Percentiles rank a stretch among this genome's conserved stretches.
Evolutionary conservation across 2,329 filamentous ascomycete species (phyloP).

Genomic region (Cadophora sp.): DNA sequence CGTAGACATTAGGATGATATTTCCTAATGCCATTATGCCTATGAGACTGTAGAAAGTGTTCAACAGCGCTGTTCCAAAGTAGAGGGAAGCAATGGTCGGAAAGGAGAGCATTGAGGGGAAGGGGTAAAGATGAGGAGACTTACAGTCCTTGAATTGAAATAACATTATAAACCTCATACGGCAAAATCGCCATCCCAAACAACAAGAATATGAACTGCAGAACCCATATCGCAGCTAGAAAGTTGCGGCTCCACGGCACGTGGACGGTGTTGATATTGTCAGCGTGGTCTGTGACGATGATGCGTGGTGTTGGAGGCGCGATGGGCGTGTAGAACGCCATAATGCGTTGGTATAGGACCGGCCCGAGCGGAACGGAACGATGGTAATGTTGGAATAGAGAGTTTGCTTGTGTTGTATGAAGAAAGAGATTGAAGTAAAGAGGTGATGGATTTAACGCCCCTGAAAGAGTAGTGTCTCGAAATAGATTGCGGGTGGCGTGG

Average conservation of each 20-base stretch:
- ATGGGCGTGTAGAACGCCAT: conserved; percentile 11
- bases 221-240: conserved; percentile 13
- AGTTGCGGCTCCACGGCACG: conserved; percentile 10
- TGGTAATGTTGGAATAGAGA: neutral
- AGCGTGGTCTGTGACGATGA: conserved; percentile 7
- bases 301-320: neutral
- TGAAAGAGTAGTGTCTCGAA: conserved; percentile 6
- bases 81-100: too few relatives aligned
- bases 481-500: conserved; percentile 12
- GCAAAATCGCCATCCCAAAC: conserved; percentile 1
- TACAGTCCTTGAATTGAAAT: neutral
- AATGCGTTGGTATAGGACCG: neutral
- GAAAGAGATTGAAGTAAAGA: conserved; percentile 3
- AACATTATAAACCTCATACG: neutral
- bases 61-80: too few relatives aligned
- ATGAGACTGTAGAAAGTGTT: neutral
- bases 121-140: neutral
- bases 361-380: neutral
- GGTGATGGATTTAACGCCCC: neutral
- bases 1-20: conserved; percentile 2
- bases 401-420: neutral
- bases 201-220: conserved; percentile 12
- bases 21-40: neutral
- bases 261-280: conserved; percentile 5
- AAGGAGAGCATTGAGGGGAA: neutral